A percentile compares a stretch with the other conserved stretches of the same genome.
Conservation (phyloP, 1,139 yeast genomes). For the Magnusiomyces magnusii region DNA sequence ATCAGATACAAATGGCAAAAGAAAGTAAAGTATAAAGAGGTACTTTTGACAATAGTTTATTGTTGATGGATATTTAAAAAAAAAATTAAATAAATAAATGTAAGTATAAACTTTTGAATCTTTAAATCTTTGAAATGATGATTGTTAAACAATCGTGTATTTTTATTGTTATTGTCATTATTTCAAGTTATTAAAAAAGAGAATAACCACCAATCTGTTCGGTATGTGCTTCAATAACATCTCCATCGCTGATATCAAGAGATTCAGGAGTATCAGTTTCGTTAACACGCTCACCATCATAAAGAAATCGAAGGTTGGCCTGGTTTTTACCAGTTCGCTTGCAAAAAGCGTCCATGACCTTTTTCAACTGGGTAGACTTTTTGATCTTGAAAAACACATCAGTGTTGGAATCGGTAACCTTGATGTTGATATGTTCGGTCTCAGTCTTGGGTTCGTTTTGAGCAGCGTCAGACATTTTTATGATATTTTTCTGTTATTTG, state of each 20-base stretch:
- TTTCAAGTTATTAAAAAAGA: background rate
- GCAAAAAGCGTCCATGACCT: constrained; percentile 97
- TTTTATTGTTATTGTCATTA: too few relatives aligned
- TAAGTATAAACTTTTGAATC: too few relatives aligned
- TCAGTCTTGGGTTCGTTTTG: constrained; percentile 26
- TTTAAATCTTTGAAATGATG: too few relatives aligned
- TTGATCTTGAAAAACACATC: constrained; percentile 96
- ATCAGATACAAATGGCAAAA: background rate
- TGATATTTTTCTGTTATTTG: too few relatives aligned
- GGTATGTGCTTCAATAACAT: constrained; percentile 96
- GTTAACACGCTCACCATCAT: constrained; percentile 86
- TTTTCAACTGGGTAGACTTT: constrained; percentile 82
- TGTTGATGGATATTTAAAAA: too few relatives aligned
- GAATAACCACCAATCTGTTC: constrained; percentile 44
- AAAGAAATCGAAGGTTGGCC: constrained; percentile 75
- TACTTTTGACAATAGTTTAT: too few relatives aligned
- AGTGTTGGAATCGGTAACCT: constrained; percentile 87
- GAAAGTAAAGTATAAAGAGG: background rate
- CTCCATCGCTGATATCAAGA: constrained; percentile 90
- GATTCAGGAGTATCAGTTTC: constrained; percentile 90
- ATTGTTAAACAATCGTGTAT: too few relatives aligned
- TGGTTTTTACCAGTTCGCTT: constrained; percentile 92
- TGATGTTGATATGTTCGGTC: constrained; percentile 68
- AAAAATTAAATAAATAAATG: too few relatives aligned
- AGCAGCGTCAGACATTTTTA: constrained; percentile 3